These are phyloP conservation scores for Medicago arabica DNA, from an alignment of 306 rosid species.

Conservation along the genomic window DNA sequence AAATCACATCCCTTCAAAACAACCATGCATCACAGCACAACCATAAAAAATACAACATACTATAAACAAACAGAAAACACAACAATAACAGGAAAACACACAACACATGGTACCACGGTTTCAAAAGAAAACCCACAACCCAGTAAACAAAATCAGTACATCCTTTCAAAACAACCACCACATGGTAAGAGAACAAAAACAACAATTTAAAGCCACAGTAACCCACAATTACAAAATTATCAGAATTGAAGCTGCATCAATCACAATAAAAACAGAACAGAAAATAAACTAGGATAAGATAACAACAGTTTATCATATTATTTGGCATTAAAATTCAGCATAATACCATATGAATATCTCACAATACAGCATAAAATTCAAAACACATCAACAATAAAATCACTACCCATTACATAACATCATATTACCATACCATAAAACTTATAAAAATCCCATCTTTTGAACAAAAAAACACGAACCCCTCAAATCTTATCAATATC, in stretches of 20 bases:
- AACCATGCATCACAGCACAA: not conserved
- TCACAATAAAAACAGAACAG: not conserved
- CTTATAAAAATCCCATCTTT: not conserved
- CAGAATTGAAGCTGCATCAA: not conserved
- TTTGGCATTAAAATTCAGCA: not conserved
- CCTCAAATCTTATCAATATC: slow-evolving; percentile 24
- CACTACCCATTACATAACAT: not conserved
- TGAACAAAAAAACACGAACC: too few relatives aligned
- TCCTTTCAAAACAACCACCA: too few relatives aligned
- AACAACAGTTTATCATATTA: not conserved
- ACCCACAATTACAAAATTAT: not conserved
- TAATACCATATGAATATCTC: not conserved
- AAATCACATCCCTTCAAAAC: not conserved
- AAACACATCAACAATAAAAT: not conserved
- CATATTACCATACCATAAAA: not conserved
- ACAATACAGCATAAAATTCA: not conserved
- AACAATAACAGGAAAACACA: not conserved
- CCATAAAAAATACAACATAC: too few relatives aligned
- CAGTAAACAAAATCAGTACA: too few relatives aligned
- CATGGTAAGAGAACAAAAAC: too few relatives aligned
- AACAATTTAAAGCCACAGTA: too few relatives aligned
- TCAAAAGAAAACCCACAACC: too few relatives aligned
- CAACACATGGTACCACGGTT: too few relatives aligned
- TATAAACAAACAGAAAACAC: too few relatives aligned
- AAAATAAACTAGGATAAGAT: not conserved